phyloP scores from a whole-genome alignment of 352 stramenopile genomes.

The Phytophthora rubi region DNA sequence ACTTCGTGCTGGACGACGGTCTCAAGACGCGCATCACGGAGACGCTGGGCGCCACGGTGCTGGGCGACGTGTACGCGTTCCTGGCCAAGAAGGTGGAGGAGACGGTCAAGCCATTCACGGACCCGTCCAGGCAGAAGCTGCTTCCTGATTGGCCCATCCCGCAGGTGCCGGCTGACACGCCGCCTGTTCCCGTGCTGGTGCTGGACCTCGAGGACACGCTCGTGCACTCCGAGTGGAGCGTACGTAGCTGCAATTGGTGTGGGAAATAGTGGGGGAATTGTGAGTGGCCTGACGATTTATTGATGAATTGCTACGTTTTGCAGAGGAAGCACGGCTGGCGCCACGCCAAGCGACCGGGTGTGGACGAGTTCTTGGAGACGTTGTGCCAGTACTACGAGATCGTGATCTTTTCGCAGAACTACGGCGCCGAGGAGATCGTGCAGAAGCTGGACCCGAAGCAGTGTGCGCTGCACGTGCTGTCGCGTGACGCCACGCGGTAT shows the following conservation, averaged over 20 bases:
- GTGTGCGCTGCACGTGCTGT: conserved; percentile 84
- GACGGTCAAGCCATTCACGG: conserved; percentile 75
- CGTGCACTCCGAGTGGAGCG: conserved; percentile 89
- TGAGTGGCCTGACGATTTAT: not conserved
- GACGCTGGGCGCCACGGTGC: conserved; percentile 58
- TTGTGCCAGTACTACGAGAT: conserved; percentile 90
- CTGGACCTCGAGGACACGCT: conserved; percentile 89
- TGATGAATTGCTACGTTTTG: conserved; percentile 1
- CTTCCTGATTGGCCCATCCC: conserved; percentile 89
- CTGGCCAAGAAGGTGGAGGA: conserved; percentile 72
- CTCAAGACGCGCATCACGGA: conserved; percentile 54
- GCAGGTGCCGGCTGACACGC: conserved; percentile 76
- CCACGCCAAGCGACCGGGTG: conserved; percentile 84
- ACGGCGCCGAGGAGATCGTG: conserved; percentile 81
- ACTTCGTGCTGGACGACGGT: conserved; percentile 73
- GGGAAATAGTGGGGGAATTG: not conserved
- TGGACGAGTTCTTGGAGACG: conserved; percentile 88
- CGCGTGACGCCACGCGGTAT: conserved; percentile 83
- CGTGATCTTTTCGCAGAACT: conserved; percentile 89
- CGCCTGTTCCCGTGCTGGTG: conserved; percentile 81
- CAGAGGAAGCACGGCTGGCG: conserved; percentile 89
- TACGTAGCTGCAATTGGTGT: conserved; percentile 39
- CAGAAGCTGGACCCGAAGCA: conserved; percentile 85
- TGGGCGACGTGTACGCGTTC: conserved; percentile 71
- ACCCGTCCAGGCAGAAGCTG: conserved; percentile 83